phyloP scores from a whole-genome alignment of 495 filamentous ascomycete genomes.

The Jackrogersella minutella region DNA sequence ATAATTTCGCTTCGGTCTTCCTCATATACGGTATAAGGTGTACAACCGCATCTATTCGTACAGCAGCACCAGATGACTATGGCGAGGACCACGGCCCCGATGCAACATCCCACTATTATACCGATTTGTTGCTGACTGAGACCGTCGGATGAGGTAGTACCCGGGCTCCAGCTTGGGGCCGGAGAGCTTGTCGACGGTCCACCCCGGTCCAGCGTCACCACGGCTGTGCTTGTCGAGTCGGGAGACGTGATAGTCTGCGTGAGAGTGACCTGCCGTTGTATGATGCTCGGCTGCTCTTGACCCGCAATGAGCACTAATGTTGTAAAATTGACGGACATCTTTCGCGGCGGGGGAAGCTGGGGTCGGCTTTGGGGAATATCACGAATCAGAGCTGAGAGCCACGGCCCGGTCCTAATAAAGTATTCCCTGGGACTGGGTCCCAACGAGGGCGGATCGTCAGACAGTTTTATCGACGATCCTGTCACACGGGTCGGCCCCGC shows the following conservation, averaged over 20 bases:
- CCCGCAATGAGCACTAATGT: conserved; percentile 8
- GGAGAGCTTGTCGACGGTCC: conserved; percentile 27
- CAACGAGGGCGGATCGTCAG: conserved; percentile 30
- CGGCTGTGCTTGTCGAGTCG: conserved; percentile 39
- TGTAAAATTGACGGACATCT: conserved; percentile 20
- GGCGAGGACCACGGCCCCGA: conserved; percentile 35
- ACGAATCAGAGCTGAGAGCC: conserved; percentile 26
- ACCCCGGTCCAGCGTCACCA: conserved; percentile 41
- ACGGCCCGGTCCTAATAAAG: conserved; percentile 22
- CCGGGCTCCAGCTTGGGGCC: conserved; percentile 15
- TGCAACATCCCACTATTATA: conserved; percentile 36
- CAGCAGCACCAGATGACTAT: conserved; percentile 41
- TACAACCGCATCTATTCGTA: conserved; percentile 33
- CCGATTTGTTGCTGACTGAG: conserved; percentile 33
- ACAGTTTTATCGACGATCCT: conserved; percentile 36
- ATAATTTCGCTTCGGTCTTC: not conserved
- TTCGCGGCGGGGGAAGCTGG: not conserved
- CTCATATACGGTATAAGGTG: conserved; percentile 25
- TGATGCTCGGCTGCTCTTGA: conserved; percentile 8
- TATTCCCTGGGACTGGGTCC: conserved; percentile 11
- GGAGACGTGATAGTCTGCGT: conserved; percentile 42
- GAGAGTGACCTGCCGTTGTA: conserved; percentile 34
- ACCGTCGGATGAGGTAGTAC: conserved; percentile 30
- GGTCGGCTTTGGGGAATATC: conserved; percentile 8
- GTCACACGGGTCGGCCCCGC: conserved; percentile 35